phyloP scores from a whole-genome alignment of 805 yeast genomes.

The Yamadazyma ubonensis region DNA sequence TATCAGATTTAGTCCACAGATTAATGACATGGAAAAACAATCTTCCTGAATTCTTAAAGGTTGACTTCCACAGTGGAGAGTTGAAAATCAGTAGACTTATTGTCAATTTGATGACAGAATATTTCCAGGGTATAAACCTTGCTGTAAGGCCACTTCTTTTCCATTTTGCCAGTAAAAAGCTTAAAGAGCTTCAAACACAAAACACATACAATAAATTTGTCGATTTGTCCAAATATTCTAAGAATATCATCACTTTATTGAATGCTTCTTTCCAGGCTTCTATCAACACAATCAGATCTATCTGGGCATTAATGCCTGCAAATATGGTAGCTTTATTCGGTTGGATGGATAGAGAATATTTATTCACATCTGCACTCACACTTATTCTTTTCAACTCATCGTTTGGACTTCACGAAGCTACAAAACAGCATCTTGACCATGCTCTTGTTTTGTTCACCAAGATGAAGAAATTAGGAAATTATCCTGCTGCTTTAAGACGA shows the following conservation, averaged over 20 bases:
- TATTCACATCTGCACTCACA: constrained; percentile 75
- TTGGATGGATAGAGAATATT: constrained; percentile 82
- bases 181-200: constrained; percentile 47
- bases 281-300: constrained; percentile 66
- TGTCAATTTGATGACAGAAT: constrained; percentile 78
- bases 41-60: constrained; percentile 61
- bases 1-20: constrained; percentile 66
- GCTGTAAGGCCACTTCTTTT: constrained; percentile 76
- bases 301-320: constrained; percentile 73
- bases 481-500: constrained; percentile 74
- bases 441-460: constrained; percentile 66
- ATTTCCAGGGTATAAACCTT: constrained; percentile 76
- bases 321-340: constrained; percentile 86
- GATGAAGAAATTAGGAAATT: constrained; percentile 76
- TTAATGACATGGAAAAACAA: constrained; percentile 65
- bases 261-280: constrained; percentile 82
- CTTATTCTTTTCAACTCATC: constrained; percentile 72
- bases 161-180: constrained; percentile 69
- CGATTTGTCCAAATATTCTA: constrained; percentile 66
- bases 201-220: constrained; percentile 49
- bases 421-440: constrained; percentile 68
- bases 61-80: constrained; percentile 56
- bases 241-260: constrained; percentile 62
- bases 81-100: constrained; percentile 62
- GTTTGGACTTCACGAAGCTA: constrained; percentile 78